A percentile compares a stretch with the other conserved stretches of the same genome.
Conservation (phyloP, 139 green algal genomes). For the Raphidocelis subcapitata region DNA sequence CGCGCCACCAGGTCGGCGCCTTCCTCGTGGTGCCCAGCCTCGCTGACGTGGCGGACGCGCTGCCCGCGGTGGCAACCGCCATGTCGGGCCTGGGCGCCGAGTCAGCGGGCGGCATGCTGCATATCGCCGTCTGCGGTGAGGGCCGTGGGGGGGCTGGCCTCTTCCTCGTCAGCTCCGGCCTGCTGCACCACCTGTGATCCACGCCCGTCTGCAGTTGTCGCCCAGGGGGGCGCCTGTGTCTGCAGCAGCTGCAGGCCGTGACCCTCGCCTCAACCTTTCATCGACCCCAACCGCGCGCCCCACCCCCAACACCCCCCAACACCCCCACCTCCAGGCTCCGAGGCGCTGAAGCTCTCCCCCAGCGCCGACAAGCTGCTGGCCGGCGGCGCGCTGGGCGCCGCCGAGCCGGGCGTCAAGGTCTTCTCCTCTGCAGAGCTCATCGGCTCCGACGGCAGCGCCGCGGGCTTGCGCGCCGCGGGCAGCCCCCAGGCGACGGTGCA, state of each 20-base stretch:
- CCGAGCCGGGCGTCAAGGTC: constrained; percentile 16
- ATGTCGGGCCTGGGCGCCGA: not conserved
- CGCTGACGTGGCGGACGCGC: constrained; percentile 15
- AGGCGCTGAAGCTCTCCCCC: constrained; percentile 11
- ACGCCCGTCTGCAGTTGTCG: too few species aligned
- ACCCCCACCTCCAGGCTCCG: constrained; percentile 5
- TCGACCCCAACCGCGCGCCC: too few species aligned
- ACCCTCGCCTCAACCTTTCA: too few species aligned
- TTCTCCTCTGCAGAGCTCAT: constrained; percentile 25
- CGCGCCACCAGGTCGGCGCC: constrained; percentile 32
- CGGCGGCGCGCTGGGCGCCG: not conserved
- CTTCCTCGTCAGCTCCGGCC: too few species aligned
- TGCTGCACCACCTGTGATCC: too few species aligned
- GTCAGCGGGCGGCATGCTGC: constrained; percentile 42
- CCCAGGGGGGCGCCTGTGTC: too few species aligned
- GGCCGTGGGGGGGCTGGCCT: constrained; percentile 30
- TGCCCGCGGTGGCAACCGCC: not conserved
- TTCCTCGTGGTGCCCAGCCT: constrained; percentile 50
- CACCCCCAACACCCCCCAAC: constrained; percentile 4
- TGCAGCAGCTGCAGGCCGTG: too few species aligned
- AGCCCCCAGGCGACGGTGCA: not conserved
- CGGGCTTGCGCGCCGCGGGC: not conserved
- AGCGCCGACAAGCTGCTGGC: constrained; percentile 16
- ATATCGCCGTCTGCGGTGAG: constrained; percentile 50
- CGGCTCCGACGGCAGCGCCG: constrained; percentile 10